phyloP scores from a whole-genome alignment of 192 early-diverging fungal species.

The Coemansia aciculifera region DNA sequence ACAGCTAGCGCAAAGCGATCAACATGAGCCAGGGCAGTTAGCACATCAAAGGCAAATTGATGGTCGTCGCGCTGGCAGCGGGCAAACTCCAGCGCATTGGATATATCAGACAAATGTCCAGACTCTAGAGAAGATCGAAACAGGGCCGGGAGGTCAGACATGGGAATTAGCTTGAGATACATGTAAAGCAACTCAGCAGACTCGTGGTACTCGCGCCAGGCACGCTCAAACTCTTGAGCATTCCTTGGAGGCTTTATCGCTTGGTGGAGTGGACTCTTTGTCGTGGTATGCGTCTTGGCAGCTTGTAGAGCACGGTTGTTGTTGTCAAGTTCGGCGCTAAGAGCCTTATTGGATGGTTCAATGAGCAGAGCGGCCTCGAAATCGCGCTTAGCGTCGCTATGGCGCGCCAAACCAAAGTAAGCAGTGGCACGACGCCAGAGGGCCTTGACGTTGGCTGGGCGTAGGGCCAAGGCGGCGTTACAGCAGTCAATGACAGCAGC shows the following conservation, averaged over 20 bases:
- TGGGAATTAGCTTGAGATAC: constrained; percentile 13
- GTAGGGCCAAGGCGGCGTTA: constrained; percentile 7
- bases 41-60: constrained; percentile 1
- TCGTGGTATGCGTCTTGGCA: neutral
- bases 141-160: constrained; percentile 6
- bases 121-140: constrained; percentile 21
- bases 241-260: neutral
- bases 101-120: constrained; percentile 4
- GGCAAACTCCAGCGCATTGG: constrained; percentile 12
- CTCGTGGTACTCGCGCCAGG: constrained; percentile 15
- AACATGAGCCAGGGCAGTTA: constrained; percentile 1
- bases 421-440: constrained; percentile 27
- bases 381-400: constrained; percentile 13
- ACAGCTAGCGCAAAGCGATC: constrained; percentile 18
- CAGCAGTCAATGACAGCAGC: constrained; percentile 13
- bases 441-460: constrained; percentile 21
- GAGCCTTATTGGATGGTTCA: constrained; percentile 13
- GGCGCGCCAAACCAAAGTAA: neutral
- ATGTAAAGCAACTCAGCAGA: constrained; percentile 10
- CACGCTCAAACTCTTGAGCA: constrained; percentile 21
- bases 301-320: neutral
- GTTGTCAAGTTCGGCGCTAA: constrained; percentile 15
- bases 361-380: constrained; percentile 7
- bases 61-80: neutral
- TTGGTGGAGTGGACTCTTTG: too few relatives aligned